Percentiles rank a stretch among this genome's conserved stretches.
Conservation (phyloP, 169 alveolate species). For the Plasmodium gaboni region DNA sequence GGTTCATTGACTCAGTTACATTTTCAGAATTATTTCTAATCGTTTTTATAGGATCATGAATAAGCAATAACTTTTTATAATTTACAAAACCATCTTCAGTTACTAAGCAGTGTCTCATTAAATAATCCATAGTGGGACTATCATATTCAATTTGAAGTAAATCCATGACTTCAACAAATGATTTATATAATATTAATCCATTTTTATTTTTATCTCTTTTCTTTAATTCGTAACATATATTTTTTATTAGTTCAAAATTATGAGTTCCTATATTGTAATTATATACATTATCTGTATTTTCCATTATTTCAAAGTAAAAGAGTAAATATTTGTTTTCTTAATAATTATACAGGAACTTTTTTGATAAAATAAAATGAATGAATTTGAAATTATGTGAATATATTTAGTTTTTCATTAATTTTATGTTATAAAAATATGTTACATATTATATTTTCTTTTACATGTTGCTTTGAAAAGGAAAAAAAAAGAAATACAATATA, state of each 20-base stretch:
- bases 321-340: not conserved
- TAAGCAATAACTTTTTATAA: constrained; percentile 57
- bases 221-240: constrained; percentile 48
- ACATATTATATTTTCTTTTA: too few relatives aligned
- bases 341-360: too few relatives aligned
- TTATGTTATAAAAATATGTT: too few relatives aligned
- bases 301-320: constrained; percentile 3
- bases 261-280: not conserved
- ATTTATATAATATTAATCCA: constrained; percentile 46
- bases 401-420: too few relatives aligned
- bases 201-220: constrained; percentile 70
- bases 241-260: constrained; percentile 45
- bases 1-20: constrained; percentile 39
- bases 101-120: constrained; percentile 58
- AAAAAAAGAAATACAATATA: too few relatives aligned
- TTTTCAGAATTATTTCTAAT: constrained; percentile 58
- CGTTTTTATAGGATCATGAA: constrained; percentile 60
- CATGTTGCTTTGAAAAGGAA: too few relatives aligned
- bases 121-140: constrained; percentile 43
- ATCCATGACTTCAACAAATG: constrained; percentile 69
- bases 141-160: constrained; percentile 62
- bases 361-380: too few relatives aligned
- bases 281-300: constrained; percentile 19
- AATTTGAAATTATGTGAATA: too few relatives aligned
- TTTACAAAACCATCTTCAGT: constrained; percentile 73